Percentiles rank a stretch among this genome's conserved stretches.
phyloP scores from a whole-genome alignment of 345 rosid species.

The Rhizophora apiculata region DNA sequence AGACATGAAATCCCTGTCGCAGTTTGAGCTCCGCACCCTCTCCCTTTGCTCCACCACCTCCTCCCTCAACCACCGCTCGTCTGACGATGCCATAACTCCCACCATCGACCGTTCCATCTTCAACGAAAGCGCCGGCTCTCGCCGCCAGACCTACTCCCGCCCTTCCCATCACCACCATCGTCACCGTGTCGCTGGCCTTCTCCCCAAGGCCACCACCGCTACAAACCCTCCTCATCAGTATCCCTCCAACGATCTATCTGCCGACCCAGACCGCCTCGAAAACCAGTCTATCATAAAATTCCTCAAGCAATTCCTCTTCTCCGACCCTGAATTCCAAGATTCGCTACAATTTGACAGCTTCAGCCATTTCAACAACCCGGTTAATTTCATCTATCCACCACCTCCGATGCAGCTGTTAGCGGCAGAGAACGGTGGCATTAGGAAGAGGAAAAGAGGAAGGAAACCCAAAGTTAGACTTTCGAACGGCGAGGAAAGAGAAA shows the following conservation, averaged over 20 bases:
- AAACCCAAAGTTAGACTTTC: conserved; percentile 36
- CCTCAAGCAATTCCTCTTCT: conserved; percentile 45
- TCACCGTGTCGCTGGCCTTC: conserved; percentile 54
- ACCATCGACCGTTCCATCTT: conserved; percentile 55
- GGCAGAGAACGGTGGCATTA: conserved; percentile 7
- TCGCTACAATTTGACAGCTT: conserved; percentile 26
- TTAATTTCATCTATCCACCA: conserved; percentile 16
- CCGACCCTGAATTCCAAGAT: conserved; percentile 29
- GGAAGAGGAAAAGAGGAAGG: conserved; percentile 67
- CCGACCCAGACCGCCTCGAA: conserved; percentile 43
- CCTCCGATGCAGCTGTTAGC: conserved; percentile 16
- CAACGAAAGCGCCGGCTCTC: conserved; percentile 75
- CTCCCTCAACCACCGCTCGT: conserved; percentile 24
- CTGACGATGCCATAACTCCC: conserved; percentile 33
- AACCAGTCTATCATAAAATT: conserved; percentile 43
- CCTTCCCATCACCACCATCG: conserved; percentile 52
- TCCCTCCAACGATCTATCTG: conserved; percentile 12
- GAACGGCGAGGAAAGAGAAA: conserved; percentile 27
- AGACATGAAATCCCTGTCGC: conserved; percentile 54
- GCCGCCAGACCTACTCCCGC: conserved; percentile 64
- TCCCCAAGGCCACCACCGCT: conserved; percentile 21
- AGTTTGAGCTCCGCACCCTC: conserved; percentile 56
- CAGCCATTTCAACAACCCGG: conserved; percentile 13
- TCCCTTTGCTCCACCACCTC: conserved; percentile 45
- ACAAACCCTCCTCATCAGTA: conserved; percentile 16